Conservation (phyloP, 164 flowering plant genomes). For the Hamamelis virginiana region DNA sequence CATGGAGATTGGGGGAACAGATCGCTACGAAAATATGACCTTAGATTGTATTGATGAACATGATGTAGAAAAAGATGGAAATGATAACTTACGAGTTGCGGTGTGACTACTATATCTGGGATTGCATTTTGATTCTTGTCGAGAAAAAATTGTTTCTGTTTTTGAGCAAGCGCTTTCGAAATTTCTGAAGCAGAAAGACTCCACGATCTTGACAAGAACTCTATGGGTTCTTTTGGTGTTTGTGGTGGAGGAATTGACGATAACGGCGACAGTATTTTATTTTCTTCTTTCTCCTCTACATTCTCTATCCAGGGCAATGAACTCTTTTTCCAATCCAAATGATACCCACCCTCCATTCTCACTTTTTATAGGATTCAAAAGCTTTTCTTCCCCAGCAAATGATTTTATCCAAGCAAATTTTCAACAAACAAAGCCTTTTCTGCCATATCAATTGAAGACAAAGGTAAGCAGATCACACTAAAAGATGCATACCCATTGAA, state of each 20-base stretch:
- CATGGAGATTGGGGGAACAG: background rate
- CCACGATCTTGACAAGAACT: constrained; percentile 91
- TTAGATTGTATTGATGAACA: background rate
- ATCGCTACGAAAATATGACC: background rate
- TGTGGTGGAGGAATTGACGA: constrained; percentile 70
- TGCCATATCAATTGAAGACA: background rate
- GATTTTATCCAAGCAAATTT: background rate
- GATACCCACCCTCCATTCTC: constrained; percentile 36
- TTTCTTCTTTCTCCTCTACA: constrained; percentile 40
- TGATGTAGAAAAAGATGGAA: background rate
- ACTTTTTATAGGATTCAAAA: background rate
- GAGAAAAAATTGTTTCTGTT: constrained; percentile 33
- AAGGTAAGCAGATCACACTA: background rate
- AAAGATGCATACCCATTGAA: background rate
- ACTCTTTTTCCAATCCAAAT: constrained; percentile 25
- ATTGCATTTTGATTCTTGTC: constrained; percentile 24
- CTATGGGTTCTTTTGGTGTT: constrained; percentile 93
- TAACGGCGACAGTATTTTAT: constrained; percentile 19
- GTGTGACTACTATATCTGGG: constrained; percentile 26
- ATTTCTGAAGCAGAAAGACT: constrained; percentile 83
- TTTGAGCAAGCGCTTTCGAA: constrained; percentile 70
- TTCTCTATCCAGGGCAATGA: constrained; percentile 26
- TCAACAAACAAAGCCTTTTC: background rate
- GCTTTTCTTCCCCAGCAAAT: background rate
- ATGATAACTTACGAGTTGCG: constrained; percentile 39